phyloP scores from a whole-genome alignment of 78 protist genomes.

The Dictyostelium firmibasis region DNA sequence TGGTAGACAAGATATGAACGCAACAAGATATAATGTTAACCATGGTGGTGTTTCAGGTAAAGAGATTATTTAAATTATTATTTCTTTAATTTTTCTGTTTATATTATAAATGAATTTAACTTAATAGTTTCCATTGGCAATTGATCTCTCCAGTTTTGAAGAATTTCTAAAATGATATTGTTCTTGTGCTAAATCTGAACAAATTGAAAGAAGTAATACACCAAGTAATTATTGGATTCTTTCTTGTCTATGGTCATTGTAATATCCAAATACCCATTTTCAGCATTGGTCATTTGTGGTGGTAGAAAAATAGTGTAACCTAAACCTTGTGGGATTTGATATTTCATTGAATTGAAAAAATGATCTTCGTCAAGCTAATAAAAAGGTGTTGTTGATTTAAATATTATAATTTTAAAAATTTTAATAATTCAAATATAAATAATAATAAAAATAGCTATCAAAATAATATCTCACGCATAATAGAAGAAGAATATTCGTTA shows the following conservation, averaged over 20 bases:
- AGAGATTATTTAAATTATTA: no score
- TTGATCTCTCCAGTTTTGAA: slow-evolving; percentile 40
- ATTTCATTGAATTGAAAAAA: background rate
- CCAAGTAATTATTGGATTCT: background rate
- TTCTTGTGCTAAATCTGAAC: slow-evolving; percentile 67
- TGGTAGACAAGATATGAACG: slow-evolving; percentile 33
- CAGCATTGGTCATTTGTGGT: background rate
- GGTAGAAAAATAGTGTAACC: background rate
- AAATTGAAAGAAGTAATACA: slow-evolving; percentile 10
- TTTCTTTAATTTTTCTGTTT: no score
- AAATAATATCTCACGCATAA: no score
- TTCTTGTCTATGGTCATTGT: background rate
- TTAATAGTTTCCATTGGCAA: slow-evolving; percentile 13
- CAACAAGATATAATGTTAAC: background rate
- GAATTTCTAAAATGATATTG: slow-evolving; percentile 45
- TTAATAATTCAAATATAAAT: no score
- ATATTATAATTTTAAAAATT: no score
- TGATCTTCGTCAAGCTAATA: background rate
- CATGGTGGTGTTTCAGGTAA: background rate
- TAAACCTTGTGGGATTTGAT: slow-evolving; percentile 7
- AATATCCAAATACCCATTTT: background rate
- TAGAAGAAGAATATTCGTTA: background rate
- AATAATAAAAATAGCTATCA: background rate
- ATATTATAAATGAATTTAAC: background rate
- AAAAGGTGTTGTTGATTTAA: background rate